Base-by-base conservation (phyloP, 2,329 filamentous ascomycete species). In the Cercospora sesami region DNA sequence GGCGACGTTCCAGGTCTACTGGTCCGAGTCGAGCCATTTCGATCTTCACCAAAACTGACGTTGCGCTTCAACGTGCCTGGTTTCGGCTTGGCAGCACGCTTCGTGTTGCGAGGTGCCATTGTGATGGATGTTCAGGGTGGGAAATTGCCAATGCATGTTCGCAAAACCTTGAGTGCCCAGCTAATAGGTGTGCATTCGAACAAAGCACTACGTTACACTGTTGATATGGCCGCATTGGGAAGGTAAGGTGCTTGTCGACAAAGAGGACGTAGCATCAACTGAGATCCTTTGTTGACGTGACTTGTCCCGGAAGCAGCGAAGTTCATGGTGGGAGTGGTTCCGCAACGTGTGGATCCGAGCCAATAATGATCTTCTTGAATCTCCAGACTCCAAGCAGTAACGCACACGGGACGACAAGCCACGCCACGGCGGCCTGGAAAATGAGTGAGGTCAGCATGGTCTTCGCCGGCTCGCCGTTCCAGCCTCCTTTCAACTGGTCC, bases 381-480 rank as follows among this genome's bases (percentile, higher is more conserved):
- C 63, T 71, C 64, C 68, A 71, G 14, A 65, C 26, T 7, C 72
- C 70, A 6, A 73, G 63, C 16, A 72, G 58, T 60, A 72, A 57
- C 4, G 68, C 63, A 28, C 71, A 71, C 18, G 92, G 91, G 53
- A 91, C 83, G 9, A 87, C 86, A 7, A 83, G 85, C 64, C 90
- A 77, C 0, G 88, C 87, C 9, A 97, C 67, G 2, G 92, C 89
- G 1, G 91, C 91, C 73, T 93, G 86, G 76, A 97, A 96, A 23
- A 96, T 84, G 69, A 97, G 82, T 0, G 91, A 88, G 23, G 85
- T 83, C 73, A 85, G 86, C 91, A 97, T 94, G 75, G 93, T 90
- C 18, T 80, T 72, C 66, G 73, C 12, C 71, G 80, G 68, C 68
- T 77, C 68, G 67, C 74, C 69, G 72, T 59, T 74, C 76, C 75